Percentiles rank a stretch among this genome's conserved stretches.
phyloP scores from a whole-genome alignment of 345 rosid species.

The Fremontodendron californicum region DNA sequence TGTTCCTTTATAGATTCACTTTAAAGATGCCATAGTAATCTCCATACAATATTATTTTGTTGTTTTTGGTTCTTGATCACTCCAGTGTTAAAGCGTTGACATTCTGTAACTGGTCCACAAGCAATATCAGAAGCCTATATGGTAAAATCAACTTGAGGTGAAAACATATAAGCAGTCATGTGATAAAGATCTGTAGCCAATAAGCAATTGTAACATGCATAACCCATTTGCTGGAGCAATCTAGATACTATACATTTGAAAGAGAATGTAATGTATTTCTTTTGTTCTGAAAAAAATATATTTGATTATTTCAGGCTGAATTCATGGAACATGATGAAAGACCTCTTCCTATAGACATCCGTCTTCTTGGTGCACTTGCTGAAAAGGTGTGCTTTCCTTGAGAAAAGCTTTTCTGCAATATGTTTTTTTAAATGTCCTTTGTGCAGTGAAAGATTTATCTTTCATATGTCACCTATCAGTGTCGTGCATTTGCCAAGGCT shows the following conservation, averaged over 20 bases:
- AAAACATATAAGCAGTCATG: background rate
- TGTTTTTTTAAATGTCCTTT: background rate
- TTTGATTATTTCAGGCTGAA: slow-evolving; percentile 67
- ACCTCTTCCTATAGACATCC: slow-evolving; percentile 96
- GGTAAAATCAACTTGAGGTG: background rate
- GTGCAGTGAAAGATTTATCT: background rate
- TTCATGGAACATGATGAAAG: slow-evolving; percentile 99
- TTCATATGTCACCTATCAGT: slow-evolving; percentile 34
- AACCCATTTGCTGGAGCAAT: background rate
- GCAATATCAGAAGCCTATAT: background rate
- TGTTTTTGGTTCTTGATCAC: background rate
- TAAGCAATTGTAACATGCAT: background rate
- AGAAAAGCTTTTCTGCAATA: slow-evolving; percentile 9
- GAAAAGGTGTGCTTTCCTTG: slow-evolving; percentile 62
- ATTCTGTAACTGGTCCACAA: background rate
- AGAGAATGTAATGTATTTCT: background rate
- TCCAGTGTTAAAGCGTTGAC: background rate
- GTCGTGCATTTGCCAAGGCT: slow-evolving; percentile 97
- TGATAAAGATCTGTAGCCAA: background rate
- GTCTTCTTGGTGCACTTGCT: slow-evolving; percentile 97
- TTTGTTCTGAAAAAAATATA: background rate
- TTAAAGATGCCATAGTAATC: background rate
- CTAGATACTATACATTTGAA: background rate
- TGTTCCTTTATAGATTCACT: background rate
- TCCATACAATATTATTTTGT: background rate